These are phyloP conservation scores for Chlorella sp. DNA, from an alignment of 139 green algal genomes.

Conservation along the genomic window DNA sequence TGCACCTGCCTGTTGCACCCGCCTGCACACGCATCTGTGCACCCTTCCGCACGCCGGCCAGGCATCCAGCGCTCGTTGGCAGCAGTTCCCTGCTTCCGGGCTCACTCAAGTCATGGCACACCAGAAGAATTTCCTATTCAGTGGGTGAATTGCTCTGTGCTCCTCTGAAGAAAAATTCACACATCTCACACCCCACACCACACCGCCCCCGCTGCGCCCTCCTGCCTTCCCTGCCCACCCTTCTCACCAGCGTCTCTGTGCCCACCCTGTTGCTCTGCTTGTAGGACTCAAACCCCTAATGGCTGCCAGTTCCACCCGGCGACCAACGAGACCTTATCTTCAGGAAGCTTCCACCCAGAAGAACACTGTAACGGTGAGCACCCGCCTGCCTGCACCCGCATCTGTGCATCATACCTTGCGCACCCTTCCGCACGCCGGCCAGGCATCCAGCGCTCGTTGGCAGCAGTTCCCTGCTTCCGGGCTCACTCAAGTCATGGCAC, in stretches of 20 bases:
- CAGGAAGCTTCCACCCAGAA: no score
- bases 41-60: background rate
- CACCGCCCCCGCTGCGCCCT: background rate
- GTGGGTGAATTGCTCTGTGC: slow-evolving; percentile 14
- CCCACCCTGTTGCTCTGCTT: background rate
- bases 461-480: background rate
- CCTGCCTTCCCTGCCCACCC: background rate
- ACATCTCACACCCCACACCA: slow-evolving; percentile 13
- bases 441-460: slow-evolving; percentile 23
- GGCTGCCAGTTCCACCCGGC: no score
- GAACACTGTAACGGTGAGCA: no score
- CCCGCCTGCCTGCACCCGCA: background rate
- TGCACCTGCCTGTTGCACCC: background rate
- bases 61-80: slow-evolving; percentile 21
- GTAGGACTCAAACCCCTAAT: no score
- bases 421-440: background rate
- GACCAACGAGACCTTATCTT: no score
- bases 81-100: background rate
- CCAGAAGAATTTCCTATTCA: slow-evolving; percentile 47
- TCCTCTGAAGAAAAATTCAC: slow-evolving; percentile 30
- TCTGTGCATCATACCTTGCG: background rate
- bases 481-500: slow-evolving; percentile 37
- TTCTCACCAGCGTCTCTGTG: background rate
- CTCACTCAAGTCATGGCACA: slow-evolving; percentile 40
- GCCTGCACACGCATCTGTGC: background rate